These are phyloP conservation scores for Albizia julibrissin DNA, from an alignment of 306 rosid genomes.

Conservation along the genomic window DNA sequence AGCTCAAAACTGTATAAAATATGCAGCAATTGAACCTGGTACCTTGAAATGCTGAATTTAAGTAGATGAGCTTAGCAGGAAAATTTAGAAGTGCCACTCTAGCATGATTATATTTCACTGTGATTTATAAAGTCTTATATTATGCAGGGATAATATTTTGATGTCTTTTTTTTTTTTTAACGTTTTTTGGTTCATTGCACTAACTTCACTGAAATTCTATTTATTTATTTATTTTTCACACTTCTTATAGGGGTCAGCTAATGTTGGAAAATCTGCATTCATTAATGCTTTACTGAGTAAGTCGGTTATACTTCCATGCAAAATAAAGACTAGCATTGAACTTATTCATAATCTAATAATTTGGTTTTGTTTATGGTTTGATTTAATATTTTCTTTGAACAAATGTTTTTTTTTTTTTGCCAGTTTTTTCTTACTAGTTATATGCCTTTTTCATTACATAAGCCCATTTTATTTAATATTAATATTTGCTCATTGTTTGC, in stretches of 20 bases:
- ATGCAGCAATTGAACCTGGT: not conserved
- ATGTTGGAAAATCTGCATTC: conserved; percentile 98
- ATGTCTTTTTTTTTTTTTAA: not conserved
- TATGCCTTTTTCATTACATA: not conserved
- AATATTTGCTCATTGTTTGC: conserved; percentile 12
- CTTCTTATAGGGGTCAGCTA: conserved; percentile 78
- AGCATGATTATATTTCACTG: not conserved
- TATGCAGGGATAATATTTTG: not conserved
- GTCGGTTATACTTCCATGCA: conserved; percentile 35
- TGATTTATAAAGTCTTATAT: conserved; percentile 1
- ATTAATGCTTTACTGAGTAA: conserved; percentile 87
- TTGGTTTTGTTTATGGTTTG: not conserved
- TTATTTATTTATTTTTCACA: not conserved
- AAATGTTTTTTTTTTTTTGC: conserved; percentile 2
- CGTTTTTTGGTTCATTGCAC: not conserved
- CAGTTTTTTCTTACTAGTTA: not conserved
- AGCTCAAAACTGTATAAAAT: not conserved
- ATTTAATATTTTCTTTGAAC: conserved; percentile 17
- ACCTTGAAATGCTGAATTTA: not conserved
- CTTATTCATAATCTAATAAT: conserved; percentile 17
- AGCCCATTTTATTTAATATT: not conserved
- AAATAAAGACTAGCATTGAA: not conserved
- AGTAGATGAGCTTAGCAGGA: not conserved
- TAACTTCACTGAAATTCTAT: conserved; percentile 20
- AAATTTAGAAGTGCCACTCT: not conserved